Evolutionary conservation across 805 yeast genomes (phyloP).

Genomic region (Henningerozyma blattae): DNA sequence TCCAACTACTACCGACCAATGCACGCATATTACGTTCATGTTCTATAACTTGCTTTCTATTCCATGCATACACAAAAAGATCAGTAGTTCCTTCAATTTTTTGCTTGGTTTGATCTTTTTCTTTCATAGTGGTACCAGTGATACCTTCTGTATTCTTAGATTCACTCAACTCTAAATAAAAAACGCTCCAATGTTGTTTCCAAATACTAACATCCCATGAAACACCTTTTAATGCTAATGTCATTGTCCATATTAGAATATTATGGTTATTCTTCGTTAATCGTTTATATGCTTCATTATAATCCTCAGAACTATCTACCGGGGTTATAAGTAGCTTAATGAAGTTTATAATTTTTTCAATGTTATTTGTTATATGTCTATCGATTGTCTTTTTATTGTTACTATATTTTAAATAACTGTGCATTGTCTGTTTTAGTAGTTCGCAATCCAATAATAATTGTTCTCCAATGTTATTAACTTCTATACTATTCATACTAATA

Average conservation of each 20-base stretch:
- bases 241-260: constrained; percentile 21
- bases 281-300: constrained; percentile 25
- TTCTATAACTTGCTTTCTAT: constrained; percentile 4
- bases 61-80: constrained; percentile 14
- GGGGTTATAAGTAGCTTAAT: constrained; percentile 20
- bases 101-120: constrained; percentile 1
- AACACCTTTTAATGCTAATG: constrained; percentile 18
- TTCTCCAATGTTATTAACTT: constrained; percentile 44
- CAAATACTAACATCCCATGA: constrained; percentile 23
- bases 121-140: constrained; percentile 3
- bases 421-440: constrained; percentile 43
- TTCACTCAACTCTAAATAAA: constrained; percentile 7
- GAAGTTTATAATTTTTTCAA: constrained; percentile 11
- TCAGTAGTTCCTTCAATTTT: constrained; percentile 4
- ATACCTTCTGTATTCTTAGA: too few species aligned
- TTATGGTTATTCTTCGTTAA: constrained; percentile 15
- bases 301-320: constrained; percentile 34
- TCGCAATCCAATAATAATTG: constrained; percentile 70
- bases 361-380: constrained; percentile 16
- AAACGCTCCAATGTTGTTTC: constrained; percentile 18
- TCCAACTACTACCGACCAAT: neutral
- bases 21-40: constrained; percentile 1
- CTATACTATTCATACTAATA: constrained; percentile 11
- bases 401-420: constrained; percentile 9
- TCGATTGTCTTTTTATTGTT: constrained; percentile 16